Evolutionary conservation across 345 rosid genomes (phyloP), one percentile per base, ranked within the genome.

Genomic region (Cardamine chenopodiifolia): DNA sequence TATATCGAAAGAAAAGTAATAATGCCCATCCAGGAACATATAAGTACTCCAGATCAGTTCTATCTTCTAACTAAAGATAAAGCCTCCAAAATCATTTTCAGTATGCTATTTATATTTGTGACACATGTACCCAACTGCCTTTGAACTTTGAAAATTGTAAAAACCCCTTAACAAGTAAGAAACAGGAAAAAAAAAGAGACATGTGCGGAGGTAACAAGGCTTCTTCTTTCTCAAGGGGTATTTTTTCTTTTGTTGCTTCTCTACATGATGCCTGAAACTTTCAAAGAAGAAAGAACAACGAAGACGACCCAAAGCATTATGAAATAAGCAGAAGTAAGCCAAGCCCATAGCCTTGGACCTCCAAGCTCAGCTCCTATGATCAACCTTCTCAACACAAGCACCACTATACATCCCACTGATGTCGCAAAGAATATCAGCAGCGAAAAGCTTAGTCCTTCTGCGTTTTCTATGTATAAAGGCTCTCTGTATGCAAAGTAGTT

Each of bases 321-420:
- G 62, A 92, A 85, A 67, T 81, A 88, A 0, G 65, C 75, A 56
- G 78, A 80, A n/a, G 97, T 87, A 49, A 83, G 69, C 92, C 96
- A 90, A 1, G 97, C 95, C 98, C 98, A 91, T 22, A 86, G 29
- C 82, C 86, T 84, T 60, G 96, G 91, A 20, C 95, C 96, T 80
- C 96, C 96, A 22, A 91, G 90, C 80, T 94, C 98, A 10, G 90
- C 97, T 14, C 95, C 96, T 61, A 94, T 53, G 0, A 81, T 86
- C 52, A 88, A 71, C 32, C 97, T 86, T 78, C 97, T 86, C 52
- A 85, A 53, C 28, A 94, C 97, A 71, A 91, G 89, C 61, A 91
- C 93, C 32, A 45, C 76, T 15, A 94, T 91, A 66, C 98, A 91
- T 62, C 93, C 90, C 19, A 82, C 86, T 1, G 97, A 89, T 32